Percentiles rank a stretch among this genome's conserved stretches.
Conservation (phyloP, 106 monocot species). For the Amphibolis antarctica region DNA sequence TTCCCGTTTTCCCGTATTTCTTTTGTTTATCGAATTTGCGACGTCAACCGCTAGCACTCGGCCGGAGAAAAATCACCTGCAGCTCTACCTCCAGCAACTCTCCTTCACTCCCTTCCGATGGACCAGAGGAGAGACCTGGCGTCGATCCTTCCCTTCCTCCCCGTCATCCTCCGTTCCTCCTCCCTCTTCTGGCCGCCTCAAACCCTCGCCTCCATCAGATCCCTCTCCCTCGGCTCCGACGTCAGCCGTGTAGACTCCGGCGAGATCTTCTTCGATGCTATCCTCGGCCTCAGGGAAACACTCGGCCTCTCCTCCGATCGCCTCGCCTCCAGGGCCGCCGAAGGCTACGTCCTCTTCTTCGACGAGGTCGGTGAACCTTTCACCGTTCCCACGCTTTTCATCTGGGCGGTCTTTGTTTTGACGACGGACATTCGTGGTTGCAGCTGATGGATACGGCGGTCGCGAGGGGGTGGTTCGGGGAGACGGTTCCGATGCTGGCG, state of each 20-base stretch:
- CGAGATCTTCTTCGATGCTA: conserved; percentile 54
- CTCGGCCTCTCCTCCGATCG: conserved; percentile 34
- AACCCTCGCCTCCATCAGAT: conserved; percentile 41
- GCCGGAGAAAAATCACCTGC: no score
- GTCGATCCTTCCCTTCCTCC: conserved; percentile 66
- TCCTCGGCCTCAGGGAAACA: conserved; percentile 49
- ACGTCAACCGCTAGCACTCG: no score
- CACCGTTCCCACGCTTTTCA: not conserved
- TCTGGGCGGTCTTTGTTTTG: not conserved
- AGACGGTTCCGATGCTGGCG: conserved; percentile 56
- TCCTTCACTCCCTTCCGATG: conserved; percentile 28
- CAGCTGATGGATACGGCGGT: conserved; percentile 57
- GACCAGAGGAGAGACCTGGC: conserved; percentile 47
- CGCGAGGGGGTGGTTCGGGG: conserved; percentile 64
- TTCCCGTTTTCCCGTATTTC: no score
- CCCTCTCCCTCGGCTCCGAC: conserved; percentile 54
- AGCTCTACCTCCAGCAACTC: no score
- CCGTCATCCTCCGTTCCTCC: conserved; percentile 45
- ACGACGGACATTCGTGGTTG: conserved; percentile 9
- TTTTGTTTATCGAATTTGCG: no score
- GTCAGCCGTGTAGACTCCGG: conserved; percentile 70
- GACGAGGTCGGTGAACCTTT: conserved; percentile 41
- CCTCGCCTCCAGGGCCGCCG: conserved; percentile 30
- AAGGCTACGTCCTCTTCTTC: conserved; percentile 69
- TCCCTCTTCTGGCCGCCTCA: conserved; percentile 53